A percentile compares a stretch with the other conserved stretches of the same genome.
phyloP scores from a whole-genome alignment of 768 basidiomycete genomes.

The Amyloporia xantha region DNA sequence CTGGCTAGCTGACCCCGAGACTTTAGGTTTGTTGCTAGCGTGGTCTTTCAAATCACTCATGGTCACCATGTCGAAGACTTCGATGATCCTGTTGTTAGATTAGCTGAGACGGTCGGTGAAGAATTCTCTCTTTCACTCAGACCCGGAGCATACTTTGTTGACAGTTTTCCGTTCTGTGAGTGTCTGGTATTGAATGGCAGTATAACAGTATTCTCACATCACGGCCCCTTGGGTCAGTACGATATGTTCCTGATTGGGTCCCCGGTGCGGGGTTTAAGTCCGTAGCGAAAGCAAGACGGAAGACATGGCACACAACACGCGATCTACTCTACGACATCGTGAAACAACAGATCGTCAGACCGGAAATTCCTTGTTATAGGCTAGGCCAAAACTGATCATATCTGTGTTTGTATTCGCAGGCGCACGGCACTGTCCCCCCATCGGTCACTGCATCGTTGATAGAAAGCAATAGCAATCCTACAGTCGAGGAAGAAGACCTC shows the following conservation, averaged over 20 bases:
- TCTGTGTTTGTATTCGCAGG: slow-evolving; percentile 1
- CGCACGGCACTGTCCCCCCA: slow-evolving; percentile 9
- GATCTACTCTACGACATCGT: not conserved
- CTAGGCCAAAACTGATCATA: not conserved
- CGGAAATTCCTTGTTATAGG: not conserved
- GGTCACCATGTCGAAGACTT: slow-evolving; percentile 1
- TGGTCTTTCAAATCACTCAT: slow-evolving; percentile 14
- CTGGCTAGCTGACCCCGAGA: not conserved
- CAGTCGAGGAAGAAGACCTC: slow-evolving; percentile 11
- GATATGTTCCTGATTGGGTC: slow-evolving; percentile 10
- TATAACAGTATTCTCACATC: not conserved
- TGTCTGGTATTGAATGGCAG: not conserved
- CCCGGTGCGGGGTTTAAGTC: slow-evolving; percentile 12
- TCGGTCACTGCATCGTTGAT: slow-evolving; percentile 16
- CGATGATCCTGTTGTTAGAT: slow-evolving; percentile 8
- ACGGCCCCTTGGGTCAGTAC: slow-evolving; percentile 2
- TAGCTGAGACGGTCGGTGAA: slow-evolving; percentile 2
- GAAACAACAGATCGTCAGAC: not conserved
- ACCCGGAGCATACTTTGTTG: slow-evolving; percentile 10
- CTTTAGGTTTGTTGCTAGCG: not conserved
- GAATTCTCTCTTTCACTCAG: not conserved
- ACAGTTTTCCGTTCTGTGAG: slow-evolving; percentile 13
- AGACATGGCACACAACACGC: not conserved
- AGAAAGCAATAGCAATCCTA: slow-evolving; percentile 7
- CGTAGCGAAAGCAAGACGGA: not conserved